These are phyloP conservation scores for Cicer pinnatifidum DNA, from an alignment of 306 rosid species.

Conservation along the genomic window DNA sequence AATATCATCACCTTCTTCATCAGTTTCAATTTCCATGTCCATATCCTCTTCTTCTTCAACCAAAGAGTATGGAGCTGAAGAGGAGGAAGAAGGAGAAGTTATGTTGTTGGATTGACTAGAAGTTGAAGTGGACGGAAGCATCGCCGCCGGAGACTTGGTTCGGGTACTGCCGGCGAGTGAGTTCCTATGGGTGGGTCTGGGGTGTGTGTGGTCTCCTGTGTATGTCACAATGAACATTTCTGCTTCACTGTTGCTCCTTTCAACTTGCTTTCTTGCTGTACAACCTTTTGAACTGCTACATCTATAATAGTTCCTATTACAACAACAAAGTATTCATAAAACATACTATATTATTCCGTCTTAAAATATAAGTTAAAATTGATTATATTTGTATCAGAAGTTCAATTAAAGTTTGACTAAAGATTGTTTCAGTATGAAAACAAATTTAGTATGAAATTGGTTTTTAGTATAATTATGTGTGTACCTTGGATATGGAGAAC, in stretches of 20 bases:
- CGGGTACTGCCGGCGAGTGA: constrained; percentile 80
- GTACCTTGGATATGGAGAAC: constrained; percentile 82
- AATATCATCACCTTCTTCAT: constrained; percentile 1
- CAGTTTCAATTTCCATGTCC: constrained; percentile 8
- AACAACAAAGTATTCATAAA: not conserved
- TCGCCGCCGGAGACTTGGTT: constrained; percentile 33
- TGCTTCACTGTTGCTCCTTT: constrained; percentile 60
- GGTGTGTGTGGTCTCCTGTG: constrained; percentile 78
- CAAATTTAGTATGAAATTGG: not conserved
- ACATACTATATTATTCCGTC: too few relatives aligned
- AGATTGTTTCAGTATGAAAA: too few relatives aligned
- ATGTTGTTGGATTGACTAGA: not conserved
- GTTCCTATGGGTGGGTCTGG: constrained; percentile 74
- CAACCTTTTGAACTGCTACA: constrained; percentile 87
- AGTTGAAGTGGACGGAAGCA: not conserved
- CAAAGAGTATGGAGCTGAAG: constrained; percentile 7
- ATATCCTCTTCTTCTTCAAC: constrained; percentile 9
- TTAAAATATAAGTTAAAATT: too few relatives aligned
- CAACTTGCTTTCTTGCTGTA: constrained; percentile 77
- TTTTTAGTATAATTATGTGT: not conserved
- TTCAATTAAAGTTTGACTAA: too few relatives aligned
- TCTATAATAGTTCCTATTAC: constrained; percentile 72
- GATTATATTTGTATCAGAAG: too few relatives aligned
- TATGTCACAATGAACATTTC: constrained; percentile 61
- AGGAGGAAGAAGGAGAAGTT: not conserved